These are phyloP conservation scores for Dothistroma septosporum DNA, from an alignment of 2,329 filamentous ascomycete genomes.

Conservation along the genomic window DNA sequence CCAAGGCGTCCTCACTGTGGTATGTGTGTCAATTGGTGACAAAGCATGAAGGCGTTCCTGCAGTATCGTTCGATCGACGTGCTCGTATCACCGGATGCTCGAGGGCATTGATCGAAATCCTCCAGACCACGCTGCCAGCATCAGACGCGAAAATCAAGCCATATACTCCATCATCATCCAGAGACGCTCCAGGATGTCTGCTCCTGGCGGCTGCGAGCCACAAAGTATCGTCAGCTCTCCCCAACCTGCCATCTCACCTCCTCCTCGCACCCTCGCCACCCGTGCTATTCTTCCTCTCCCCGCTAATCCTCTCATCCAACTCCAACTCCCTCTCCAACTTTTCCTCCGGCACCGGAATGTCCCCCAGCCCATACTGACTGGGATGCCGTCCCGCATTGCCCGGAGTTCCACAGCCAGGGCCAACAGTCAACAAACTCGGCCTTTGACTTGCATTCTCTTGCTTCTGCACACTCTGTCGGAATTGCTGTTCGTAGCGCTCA, in stretches of 20 bases:
- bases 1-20: not conserved
- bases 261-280: not conserved
- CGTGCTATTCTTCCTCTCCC: not conserved
- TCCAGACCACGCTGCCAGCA: too few species aligned
- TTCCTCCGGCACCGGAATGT: not conserved
- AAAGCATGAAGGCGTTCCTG: not conserved
- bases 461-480: not conserved
- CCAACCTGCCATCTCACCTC: not conserved
- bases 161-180: too few species aligned
- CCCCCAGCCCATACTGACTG: not conserved
- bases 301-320: not conserved
- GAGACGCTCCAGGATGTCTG: too few species aligned
- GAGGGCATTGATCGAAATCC: too few species aligned
- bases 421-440: not conserved
- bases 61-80: not conserved
- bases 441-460: not conserved
- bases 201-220: not conserved
- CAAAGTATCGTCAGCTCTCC: not conserved
- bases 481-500: not conserved
- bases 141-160: too few species aligned
- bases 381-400: conserved; percentile 1
- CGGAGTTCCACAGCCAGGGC: not conserved
- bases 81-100: too few species aligned
- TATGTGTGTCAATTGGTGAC: not conserved
- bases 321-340: conserved; percentile 2